Evolutionary conservation across 768 basidiomycete species (phyloP).

Genomic region (Rubroboletus pulcherrimus): DNA sequence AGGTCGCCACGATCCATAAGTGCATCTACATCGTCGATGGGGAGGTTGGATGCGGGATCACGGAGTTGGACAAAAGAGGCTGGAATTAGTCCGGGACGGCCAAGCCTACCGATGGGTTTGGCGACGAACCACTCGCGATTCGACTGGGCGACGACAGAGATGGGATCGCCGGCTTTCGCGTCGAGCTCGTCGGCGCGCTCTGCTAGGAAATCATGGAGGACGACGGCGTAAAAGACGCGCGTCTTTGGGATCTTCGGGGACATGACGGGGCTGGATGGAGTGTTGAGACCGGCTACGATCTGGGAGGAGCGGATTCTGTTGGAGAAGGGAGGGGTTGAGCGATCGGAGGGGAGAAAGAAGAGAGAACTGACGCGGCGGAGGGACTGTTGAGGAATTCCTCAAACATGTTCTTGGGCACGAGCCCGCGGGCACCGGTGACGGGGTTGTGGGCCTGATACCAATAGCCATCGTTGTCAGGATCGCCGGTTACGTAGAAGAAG

Average conservation of each 20-base stretch:
- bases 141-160: conserved; percentile 98
- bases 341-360: background rate
- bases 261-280: conserved; percentile 28
- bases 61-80: conserved; percentile 96
- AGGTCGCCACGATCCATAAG: conserved; percentile 86
- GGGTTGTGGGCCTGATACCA: conserved; percentile 98
- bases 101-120: conserved; percentile 92
- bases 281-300: conserved; percentile 11
- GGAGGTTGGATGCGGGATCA: conserved; percentile 81
- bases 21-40: conserved; percentile 68
- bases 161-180: conserved; percentile 88
- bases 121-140: conserved; percentile 99
- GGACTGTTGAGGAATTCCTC: conserved; percentile 84
- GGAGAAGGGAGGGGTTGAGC: background rate
- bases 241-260: conserved; percentile 37
- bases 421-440: conserved; percentile 81
- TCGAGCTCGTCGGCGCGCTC: conserved; percentile 96
- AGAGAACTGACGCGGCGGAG: conserved; percentile 38
- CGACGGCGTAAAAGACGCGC: conserved; percentile 88
- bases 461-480: conserved; percentile 49
- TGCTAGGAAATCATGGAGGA: conserved; percentile 93
- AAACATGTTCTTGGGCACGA: conserved; percentile 83
- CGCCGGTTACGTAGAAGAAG: conserved; percentile 93
- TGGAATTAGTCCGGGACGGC: conserved; percentile 94
- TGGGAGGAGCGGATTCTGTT: conserved; percentile 44